These are phyloP conservation scores for Mrakia frigida DNA, from an alignment of 768 basidiomycete species.

Conservation along the genomic window DNA sequence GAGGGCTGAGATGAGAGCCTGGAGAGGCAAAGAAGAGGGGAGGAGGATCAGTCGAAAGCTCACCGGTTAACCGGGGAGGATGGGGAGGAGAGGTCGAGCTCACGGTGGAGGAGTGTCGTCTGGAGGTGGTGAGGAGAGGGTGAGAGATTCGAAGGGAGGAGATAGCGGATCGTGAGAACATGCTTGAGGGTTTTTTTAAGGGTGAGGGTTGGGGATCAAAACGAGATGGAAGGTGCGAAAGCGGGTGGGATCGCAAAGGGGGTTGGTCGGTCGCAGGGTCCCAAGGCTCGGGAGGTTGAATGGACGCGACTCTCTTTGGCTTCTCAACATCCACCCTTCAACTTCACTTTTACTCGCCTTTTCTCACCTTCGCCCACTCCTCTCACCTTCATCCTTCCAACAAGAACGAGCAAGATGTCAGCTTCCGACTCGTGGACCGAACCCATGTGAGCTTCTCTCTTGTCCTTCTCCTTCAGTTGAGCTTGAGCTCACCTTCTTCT, in stretches of 20 bases:
- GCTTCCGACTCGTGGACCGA: slow-evolving; percentile 18
- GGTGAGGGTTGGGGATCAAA: too few relatives aligned
- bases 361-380: neutral
- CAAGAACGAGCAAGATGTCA: neutral
- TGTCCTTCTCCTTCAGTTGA: neutral
- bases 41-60: neutral
- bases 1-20: neutral
- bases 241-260: neutral
- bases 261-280: too few relatives aligned
- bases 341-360: too few relatives aligned
- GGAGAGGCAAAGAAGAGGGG: neutral
- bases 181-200: neutral
- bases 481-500: neutral
- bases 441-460: slow-evolving; percentile 1
- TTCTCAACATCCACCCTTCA: too few relatives aligned
- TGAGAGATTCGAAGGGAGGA: neutral
- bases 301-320: too few relatives aligned
- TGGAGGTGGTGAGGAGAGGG: neutral
- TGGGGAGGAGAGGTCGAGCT: neutral
- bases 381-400: neutral
- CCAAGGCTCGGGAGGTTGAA: too few relatives aligned
- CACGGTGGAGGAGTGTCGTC: neutral
- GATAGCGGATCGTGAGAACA: neutral
- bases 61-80: neutral
- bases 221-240: too few relatives aligned